Conservation (phyloP, 768 basidiomycete species). For the Rhizopogon vesiculosus region DNA sequence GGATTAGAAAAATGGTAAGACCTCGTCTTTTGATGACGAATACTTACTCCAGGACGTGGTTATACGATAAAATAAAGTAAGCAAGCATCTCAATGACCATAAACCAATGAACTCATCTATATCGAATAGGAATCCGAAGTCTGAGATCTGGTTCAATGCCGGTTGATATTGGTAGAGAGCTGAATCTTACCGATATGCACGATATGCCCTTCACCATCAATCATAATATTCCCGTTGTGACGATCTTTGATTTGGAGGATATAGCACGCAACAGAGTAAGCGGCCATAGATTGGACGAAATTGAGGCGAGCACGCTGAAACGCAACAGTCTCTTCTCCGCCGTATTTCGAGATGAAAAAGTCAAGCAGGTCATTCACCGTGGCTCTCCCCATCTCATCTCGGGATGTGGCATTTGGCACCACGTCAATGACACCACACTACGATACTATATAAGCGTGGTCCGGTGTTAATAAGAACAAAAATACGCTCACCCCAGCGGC, state of each 20-base stretch:
- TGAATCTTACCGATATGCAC: slow-evolving; percentile 79
- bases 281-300: slow-evolving; percentile 99
- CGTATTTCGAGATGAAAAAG: slow-evolving; percentile 93
- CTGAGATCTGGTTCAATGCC: slow-evolving; percentile 32
- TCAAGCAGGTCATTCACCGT: slow-evolving; percentile 95
- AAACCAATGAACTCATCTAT: slow-evolving; percentile 79
- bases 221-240: slow-evolving; percentile 99
- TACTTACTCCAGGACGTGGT: slow-evolving; percentile 58
- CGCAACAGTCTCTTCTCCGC: slow-evolving; percentile 79
- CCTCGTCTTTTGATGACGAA: not conserved
- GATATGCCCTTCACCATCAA: slow-evolving; percentile 96
- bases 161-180: not conserved
- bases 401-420: slow-evolving; percentile 94
- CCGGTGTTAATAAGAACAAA: not conserved
- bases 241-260: slow-evolving; percentile 98
- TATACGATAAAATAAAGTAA: slow-evolving; percentile 23
- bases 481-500: slow-evolving; percentile 76
- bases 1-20: slow-evolving; percentile 2
- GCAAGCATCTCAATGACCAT: slow-evolving; percentile 4
- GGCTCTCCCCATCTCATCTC: slow-evolving; percentile 98
- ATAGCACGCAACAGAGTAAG: slow-evolving; percentile 97
- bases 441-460: not conserved
- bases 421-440: slow-evolving; percentile 99
- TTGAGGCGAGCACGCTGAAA: slow-evolving; percentile 93
- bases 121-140: slow-evolving; percentile 95